A percentile compares a stretch with the other conserved stretches of the same genome.
Evolutionary conservation across 2,329 filamentous ascomycete species (phyloP).

Genomic region (Monascus ruber): DNA sequence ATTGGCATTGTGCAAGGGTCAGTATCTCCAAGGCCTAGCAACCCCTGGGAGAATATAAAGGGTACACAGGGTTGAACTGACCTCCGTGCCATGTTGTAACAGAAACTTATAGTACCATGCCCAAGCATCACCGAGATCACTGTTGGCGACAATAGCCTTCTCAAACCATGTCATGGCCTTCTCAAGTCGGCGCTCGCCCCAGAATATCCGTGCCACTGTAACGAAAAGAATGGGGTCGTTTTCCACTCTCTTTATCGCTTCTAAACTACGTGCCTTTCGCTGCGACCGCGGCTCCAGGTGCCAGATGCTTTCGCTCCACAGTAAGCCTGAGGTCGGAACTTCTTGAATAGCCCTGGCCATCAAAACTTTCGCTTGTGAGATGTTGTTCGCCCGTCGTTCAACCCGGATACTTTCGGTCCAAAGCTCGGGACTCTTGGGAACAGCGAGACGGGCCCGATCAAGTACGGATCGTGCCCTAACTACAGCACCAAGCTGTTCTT

Average conservation of each 20-base stretch:
- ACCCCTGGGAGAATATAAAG: background rate
- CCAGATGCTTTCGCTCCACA: constrained; percentile 95
- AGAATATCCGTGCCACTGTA: constrained; percentile 89
- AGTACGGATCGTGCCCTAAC: constrained; percentile 92
- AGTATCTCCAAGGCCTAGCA: constrained; percentile 4
- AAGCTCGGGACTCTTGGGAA: constrained; percentile 71
- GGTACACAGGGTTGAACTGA: constrained; percentile 17
- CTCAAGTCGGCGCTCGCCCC: constrained; percentile 82
- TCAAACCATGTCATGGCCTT: constrained; percentile 97
- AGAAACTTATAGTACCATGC: constrained; percentile 97
- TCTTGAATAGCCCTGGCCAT: constrained; percentile 93
- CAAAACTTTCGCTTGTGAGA: constrained; percentile 71
- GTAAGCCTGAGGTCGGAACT: constrained; percentile 71
- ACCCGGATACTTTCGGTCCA: constrained; percentile 93
- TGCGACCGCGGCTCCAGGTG: constrained; percentile 84
- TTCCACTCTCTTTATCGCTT: constrained; percentile 95
- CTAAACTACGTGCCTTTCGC: constrained; percentile 78
- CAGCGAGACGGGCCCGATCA: constrained; percentile 76
- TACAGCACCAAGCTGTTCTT: constrained; percentile 69
- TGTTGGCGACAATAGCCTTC: constrained; percentile 79
- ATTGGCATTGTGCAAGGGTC: constrained; percentile 1
- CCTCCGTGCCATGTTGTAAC: constrained; percentile 76
- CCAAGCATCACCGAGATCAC: constrained; percentile 85
- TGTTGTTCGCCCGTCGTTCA: constrained; percentile 76
- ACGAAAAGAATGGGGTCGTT: constrained; percentile 83